phyloP scores from a whole-genome alignment of 768 basidiomycete species.

The Termitomyces sp. region DNA sequence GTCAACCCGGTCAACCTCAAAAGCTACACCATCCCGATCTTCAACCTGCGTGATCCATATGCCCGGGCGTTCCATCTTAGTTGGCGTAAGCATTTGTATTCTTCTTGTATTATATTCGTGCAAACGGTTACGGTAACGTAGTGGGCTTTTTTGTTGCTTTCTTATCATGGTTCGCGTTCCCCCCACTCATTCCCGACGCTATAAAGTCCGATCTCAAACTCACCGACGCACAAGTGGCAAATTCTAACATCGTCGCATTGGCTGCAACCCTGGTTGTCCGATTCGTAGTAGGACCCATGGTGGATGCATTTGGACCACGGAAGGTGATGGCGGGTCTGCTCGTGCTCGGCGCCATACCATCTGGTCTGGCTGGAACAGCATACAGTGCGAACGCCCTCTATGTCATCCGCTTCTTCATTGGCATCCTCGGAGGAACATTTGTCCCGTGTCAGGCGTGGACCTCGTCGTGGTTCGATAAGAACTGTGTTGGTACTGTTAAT shows the following conservation, averaged over 20 bases:
- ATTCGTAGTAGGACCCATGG: slow-evolving; percentile 44
- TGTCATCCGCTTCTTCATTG: slow-evolving; percentile 49
- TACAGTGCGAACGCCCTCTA: slow-evolving; percentile 28
- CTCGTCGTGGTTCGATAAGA: slow-evolving; percentile 56
- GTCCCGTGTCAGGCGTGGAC: slow-evolving; percentile 63
- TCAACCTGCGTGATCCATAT: slow-evolving; percentile 46
- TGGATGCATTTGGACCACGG: slow-evolving; percentile 49
- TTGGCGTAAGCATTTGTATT: slow-evolving; percentile 19
- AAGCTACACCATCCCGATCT: slow-evolving; percentile 46
- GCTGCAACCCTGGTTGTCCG: slow-evolving; percentile 48
- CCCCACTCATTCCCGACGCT: slow-evolving; percentile 55
- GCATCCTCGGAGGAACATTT: slow-evolving; percentile 58
- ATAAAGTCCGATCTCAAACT: slow-evolving; percentile 51
- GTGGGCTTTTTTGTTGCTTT: slow-evolving; percentile 54
- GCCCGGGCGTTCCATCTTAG: slow-evolving; percentile 47
- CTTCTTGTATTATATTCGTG: not conserved
- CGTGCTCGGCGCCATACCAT: slow-evolving; percentile 53
- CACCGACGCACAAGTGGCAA: slow-evolving; percentile 42
- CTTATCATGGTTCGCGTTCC: slow-evolving; percentile 53
- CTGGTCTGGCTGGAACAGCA: slow-evolving; percentile 53
- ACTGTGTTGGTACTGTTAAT: slow-evolving; percentile 40
- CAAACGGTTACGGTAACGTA: not conserved
- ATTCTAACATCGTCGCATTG: slow-evolving; percentile 48
- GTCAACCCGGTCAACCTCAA: slow-evolving; percentile 53
- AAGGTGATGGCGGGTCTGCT: slow-evolving; percentile 53